phyloP scores from a whole-genome alignment of 2,329 filamentous ascomycete species.

The Chrysoporthe austroafricana region DNA sequence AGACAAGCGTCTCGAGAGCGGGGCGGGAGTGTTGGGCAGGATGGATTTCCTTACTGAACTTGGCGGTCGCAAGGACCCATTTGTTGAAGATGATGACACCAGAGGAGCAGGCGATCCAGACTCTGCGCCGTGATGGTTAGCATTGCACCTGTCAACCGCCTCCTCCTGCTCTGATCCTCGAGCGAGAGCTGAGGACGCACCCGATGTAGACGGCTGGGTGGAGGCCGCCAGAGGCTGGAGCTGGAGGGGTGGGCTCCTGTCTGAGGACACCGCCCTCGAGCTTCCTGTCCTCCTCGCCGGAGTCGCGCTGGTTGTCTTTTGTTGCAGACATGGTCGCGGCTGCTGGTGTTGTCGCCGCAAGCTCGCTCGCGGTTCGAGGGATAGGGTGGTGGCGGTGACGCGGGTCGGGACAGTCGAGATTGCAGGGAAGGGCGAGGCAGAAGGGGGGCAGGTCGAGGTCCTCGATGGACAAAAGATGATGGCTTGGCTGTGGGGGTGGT shows the following conservation, averaged over 20 bases:
- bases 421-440: not conserved
- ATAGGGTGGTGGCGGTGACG: not conserved
- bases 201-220: conserved; percentile 80
- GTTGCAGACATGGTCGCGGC: conserved; percentile 24
- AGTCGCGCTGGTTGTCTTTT: conserved; percentile 30
- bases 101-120: conserved; percentile 87
- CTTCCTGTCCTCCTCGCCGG: conserved; percentile 29
- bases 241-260: conserved; percentile 23
- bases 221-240: conserved; percentile 40
- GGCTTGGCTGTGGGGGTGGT: not conserved
- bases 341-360: not conserved
- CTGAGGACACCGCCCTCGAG: conserved; percentile 29
- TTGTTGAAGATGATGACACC: conserved; percentile 97
- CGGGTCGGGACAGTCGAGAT: conserved; percentile 1
- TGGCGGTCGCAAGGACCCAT: conserved; percentile 81
- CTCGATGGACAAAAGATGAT: not conserved
- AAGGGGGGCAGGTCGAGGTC: not conserved
- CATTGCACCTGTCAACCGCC: not conserved
- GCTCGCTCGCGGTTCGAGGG: not conserved
- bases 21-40: not conserved
- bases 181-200: conserved; percentile 38
- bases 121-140: conserved; percentile 50
- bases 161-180: not conserved
- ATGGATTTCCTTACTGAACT: conserved; percentile 55
- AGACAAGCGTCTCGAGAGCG: conserved; percentile 18